phyloP scores from a whole-genome alignment of 1,284 basidiomycete species.

The Microbotryum violaceum region DNA sequence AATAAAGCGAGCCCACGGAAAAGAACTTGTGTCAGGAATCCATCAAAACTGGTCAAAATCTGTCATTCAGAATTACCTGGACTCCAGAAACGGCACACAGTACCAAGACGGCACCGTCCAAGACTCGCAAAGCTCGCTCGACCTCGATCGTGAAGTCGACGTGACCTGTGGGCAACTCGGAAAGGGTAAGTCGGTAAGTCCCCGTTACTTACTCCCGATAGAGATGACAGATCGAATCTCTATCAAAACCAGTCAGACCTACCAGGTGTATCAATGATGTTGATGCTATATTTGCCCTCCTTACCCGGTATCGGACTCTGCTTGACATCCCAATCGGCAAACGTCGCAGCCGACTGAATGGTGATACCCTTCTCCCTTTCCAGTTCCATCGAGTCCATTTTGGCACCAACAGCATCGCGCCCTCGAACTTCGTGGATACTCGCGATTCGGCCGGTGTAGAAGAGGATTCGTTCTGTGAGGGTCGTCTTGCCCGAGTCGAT shows the following conservation, averaged over 20 bases:
- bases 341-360: slow-evolving; percentile 97
- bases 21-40: too few relatives aligned
- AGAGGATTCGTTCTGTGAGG: slow-evolving; percentile 92
- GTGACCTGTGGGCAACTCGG: slow-evolving; percentile 55
- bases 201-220: too few relatives aligned
- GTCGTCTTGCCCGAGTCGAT: slow-evolving; percentile 95
- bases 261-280: slow-evolving; percentile 99
- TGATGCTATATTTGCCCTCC: slow-evolving; percentile 81
- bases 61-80: slow-evolving; percentile 51
- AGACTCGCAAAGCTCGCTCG: slow-evolving; percentile 87
- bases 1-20: background rate
- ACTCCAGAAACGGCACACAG: slow-evolving; percentile 96
- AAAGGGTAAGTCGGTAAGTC: too few relatives aligned
- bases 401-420: slow-evolving; percentile 89
- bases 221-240: background rate
- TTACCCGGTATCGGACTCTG: slow-evolving; percentile 42
- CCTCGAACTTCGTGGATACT: slow-evolving; percentile 98
- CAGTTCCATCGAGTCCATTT: slow-evolving; percentile 99
- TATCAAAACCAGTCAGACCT: slow-evolving; percentile 5
- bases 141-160: slow-evolving; percentile 99
- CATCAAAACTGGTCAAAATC: too few relatives aligned
- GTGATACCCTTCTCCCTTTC: slow-evolving; percentile 99
- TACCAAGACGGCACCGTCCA: slow-evolving; percentile 94
- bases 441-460: slow-evolving; percentile 90
- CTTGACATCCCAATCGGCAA: slow-evolving; percentile 80